Evolutionary conservation across 371 early-diverging fungal species (phyloP).

Genomic region (Apophysomyces elegans): DNA sequence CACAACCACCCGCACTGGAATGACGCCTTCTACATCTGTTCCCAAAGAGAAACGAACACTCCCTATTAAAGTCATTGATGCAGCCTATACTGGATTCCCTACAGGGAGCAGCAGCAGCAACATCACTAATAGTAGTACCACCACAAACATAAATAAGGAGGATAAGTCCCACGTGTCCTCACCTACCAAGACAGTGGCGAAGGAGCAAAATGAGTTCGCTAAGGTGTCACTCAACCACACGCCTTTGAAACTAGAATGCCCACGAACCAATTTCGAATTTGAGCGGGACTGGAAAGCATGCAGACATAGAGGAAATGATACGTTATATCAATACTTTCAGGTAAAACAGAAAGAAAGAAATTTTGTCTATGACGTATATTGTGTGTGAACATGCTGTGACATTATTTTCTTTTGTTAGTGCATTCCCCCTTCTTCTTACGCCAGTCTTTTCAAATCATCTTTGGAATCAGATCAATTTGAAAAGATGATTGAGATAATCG

Average conservation of each 20-base stretch:
- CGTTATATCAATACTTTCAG: slow-evolving; percentile 71
- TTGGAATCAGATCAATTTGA: slow-evolving; percentile 75
- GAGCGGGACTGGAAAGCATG: slow-evolving; percentile 79
- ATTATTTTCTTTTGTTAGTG: slow-evolving; percentile 13
- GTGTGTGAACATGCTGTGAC: not conserved
- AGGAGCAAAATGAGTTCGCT: slow-evolving; percentile 3
- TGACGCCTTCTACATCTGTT: no score
- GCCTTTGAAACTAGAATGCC: slow-evolving; percentile 34
- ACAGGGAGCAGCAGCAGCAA: not conserved
- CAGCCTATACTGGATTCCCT: slow-evolving; percentile 13
- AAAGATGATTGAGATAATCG: slow-evolving; percentile 60
- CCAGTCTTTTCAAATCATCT: slow-evolving; percentile 68
- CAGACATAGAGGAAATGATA: slow-evolving; percentile 47
- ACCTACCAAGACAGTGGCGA: not conserved
- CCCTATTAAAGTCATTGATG: slow-evolving; percentile 39
- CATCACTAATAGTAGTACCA: no score
- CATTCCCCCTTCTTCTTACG: slow-evolving; percentile 58
- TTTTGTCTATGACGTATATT: no score
- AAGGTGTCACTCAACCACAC: not conserved
- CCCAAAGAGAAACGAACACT: slow-evolving; percentile 16
- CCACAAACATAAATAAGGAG: no score
- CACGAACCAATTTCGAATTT: slow-evolving; percentile 72
- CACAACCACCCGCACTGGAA: not conserved
- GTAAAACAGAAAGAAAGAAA: slow-evolving; percentile 37
- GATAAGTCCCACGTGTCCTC: slow-evolving; percentile 1